Conservation (phyloP, 2,329 filamentous ascomycete genomes). For the Alternaria triticina region DNA sequence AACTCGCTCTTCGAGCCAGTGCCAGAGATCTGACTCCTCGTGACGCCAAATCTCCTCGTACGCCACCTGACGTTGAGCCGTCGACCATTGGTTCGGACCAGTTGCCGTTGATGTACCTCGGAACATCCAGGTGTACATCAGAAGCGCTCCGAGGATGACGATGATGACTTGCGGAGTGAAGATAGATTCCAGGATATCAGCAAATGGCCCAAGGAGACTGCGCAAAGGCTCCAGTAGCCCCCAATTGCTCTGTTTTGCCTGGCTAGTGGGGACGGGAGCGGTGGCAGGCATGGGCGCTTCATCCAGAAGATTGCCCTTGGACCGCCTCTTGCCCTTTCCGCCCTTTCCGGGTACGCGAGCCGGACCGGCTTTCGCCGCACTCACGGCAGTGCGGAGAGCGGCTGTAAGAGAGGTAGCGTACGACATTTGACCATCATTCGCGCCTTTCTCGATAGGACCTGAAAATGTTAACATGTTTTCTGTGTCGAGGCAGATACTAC, state of each 20-base stretch:
- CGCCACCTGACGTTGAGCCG: slow-evolving; percentile 74
- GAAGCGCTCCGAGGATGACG: slow-evolving; percentile 69
- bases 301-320: slow-evolving; percentile 61
- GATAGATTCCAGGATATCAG: slow-evolving; percentile 72
- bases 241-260: slow-evolving; percentile 61
- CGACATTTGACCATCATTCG: slow-evolving; percentile 83
- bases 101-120: slow-evolving; percentile 37
- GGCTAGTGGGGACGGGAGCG: slow-evolving; percentile 31
- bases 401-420: slow-evolving; percentile 83
- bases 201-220: slow-evolving; percentile 70
- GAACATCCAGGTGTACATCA: slow-evolving; percentile 45
- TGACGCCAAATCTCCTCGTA: slow-evolving; percentile 93
- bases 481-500: background rate
- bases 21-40: slow-evolving; percentile 89
- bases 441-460: slow-evolving; percentile 96
- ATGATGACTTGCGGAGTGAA: slow-evolving; percentile 80
- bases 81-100: slow-evolving; percentile 43
- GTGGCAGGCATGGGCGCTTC: slow-evolving; percentile 48
- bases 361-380: slow-evolving; percentile 63
- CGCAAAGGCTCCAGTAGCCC: slow-evolving; percentile 82
- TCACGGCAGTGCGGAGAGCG: slow-evolving; percentile 74
- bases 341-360: slow-evolving; percentile 57
- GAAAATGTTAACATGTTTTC: slow-evolving; percentile 16
- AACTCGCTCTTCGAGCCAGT: slow-evolving; percentile 88
- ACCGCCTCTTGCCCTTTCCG: slow-evolving; percentile 59